A percentile compares a stretch with the other conserved stretches of the same genome.
Conservation (phyloP, 2,329 filamentous ascomycete species). For the Knufia fluminis region DNA sequence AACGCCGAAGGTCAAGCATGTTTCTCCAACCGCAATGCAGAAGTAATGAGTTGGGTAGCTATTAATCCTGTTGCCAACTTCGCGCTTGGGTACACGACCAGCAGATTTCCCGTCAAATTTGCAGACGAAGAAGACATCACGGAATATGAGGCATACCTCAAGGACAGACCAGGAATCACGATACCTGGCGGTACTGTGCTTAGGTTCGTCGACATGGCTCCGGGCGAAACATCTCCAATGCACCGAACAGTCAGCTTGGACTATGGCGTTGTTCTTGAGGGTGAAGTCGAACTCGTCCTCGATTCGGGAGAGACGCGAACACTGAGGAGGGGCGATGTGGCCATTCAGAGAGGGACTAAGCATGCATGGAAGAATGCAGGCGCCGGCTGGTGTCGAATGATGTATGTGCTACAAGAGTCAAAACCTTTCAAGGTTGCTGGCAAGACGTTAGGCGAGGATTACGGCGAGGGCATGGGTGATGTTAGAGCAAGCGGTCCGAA, state of each 20-base stretch:
- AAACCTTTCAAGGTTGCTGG: conserved; percentile 11
- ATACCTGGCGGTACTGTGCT: conserved; percentile 17
- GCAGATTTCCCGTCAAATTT: conserved; percentile 12
- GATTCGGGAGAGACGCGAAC: conserved; percentile 41
- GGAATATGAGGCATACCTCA: conserved; percentile 14
- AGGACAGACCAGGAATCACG: conserved; percentile 14
- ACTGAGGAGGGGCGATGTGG: conserved; percentile 43
- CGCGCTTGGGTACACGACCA: conserved; percentile 17
- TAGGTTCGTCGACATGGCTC: conserved; percentile 37
- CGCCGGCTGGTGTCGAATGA: conserved; percentile 16
- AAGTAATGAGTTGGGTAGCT: neutral
- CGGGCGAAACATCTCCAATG: conserved; percentile 35
- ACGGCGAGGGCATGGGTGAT: conserved; percentile 12
- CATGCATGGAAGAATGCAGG: conserved; percentile 33
- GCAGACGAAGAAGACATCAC: conserved; percentile 14
- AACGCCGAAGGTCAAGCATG: conserved; percentile 9
- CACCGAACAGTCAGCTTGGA: conserved; percentile 48
- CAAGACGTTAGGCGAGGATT: conserved; percentile 17
- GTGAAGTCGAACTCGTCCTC: conserved; percentile 42
- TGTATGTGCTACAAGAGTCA: conserved; percentile 18
- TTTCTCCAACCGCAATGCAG: conserved; percentile 6
- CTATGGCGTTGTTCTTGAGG: conserved; percentile 47
- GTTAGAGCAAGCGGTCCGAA: conserved; percentile 1
- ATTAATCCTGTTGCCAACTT: no score
- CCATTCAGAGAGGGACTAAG: conserved; percentile 42